These are phyloP conservation scores for Pseudogymnoascus sp. DNA, from an alignment of 2,329 filamentous ascomycete genomes.

Conservation along the genomic window DNA sequence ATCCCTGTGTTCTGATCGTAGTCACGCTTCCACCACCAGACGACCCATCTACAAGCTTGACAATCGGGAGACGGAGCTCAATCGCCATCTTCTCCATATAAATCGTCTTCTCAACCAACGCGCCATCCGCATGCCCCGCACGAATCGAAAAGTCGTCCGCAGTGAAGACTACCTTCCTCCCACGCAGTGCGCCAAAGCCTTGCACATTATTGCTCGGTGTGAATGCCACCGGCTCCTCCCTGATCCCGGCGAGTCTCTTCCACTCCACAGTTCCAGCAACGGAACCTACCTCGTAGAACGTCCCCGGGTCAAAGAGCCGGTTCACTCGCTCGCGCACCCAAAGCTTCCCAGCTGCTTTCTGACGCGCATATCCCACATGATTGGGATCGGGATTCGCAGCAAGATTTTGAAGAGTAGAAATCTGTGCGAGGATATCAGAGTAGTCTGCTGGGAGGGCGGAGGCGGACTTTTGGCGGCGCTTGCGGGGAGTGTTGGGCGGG, in stretches of 20 bases:
- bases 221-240: constrained; percentile 43
- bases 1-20: constrained; percentile 47
- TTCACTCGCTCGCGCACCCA: constrained; percentile 57
- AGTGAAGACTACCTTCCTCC: constrained; percentile 50
- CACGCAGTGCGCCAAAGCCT: constrained; percentile 45
- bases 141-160: constrained; percentile 57
- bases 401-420: constrained; percentile 42
- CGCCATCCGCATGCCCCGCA: constrained; percentile 56
- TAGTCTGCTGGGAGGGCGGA: constrained; percentile 49
- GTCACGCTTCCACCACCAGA: constrained; percentile 56
- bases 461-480: constrained; percentile 14
- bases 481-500: constrained; percentile 23
- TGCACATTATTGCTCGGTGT: constrained; percentile 56
- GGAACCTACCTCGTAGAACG: constrained; percentile 52
- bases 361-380: constrained; percentile 51
- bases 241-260: constrained; percentile 38
- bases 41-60: constrained; percentile 57
- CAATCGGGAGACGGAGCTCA: constrained; percentile 47
- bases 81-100: constrained; percentile 56
- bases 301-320: constrained; percentile 46
- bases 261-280: constrained; percentile 52
- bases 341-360: constrained; percentile 56
- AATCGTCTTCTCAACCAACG: constrained; percentile 48
- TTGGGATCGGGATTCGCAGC: constrained; percentile 46
- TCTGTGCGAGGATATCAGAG: constrained; percentile 51